Base-by-base conservation (phyloP, 352 stramenopile genomes). In the Phytophthora lateralis region DNA sequence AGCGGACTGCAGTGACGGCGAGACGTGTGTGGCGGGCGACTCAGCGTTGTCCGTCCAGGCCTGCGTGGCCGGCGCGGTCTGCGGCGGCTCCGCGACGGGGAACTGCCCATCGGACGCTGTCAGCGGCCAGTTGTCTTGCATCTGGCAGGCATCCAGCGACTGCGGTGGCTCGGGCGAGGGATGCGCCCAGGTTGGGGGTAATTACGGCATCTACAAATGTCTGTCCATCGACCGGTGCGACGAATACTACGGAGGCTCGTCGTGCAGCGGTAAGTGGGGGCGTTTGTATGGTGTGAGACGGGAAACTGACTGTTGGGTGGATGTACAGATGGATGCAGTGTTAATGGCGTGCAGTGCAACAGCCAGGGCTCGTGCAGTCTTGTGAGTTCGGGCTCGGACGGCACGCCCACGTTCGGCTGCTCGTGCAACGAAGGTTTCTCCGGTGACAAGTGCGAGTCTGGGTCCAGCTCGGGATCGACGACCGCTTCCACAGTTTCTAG, bases 201-300 rank as follows among this genome's bases (percentile, higher is more conserved):
- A 18, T 15, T 41, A 69, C 27, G 80, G 79, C 21, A 82, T 92
- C 53, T 93, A 92, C 78, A 91, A 93, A 63, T 95, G 86, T 47
- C 75, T 95, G 42, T 89, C 80, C 17, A 70, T 92, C 27, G 74
- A 84, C 30, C 78, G 86, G 4, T 95, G 86, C 55, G 86, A 95
- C 51, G 44, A 79, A 30, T 91, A 91, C 62, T 89, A 85, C 46
- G 71, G 69, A 41, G 64, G 59, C 37, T 69, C 64, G 39, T 52
- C 69, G 3, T 92, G 83, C 62, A 92, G 81, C 50, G 72, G 80
- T 88, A 42, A 41, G 72, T 66, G 4, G 39, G 47, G 6, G 35
- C 7, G 11, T 41, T 38, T n/a, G 11, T 5, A 15, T 12, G 14
- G 8, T 9, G 10, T 38, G 32, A 41, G 15, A 20, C 9, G 15